Conservation (phyloP, 2,329 filamentous ascomycete species). For the Juglanconis juglandina region DNA sequence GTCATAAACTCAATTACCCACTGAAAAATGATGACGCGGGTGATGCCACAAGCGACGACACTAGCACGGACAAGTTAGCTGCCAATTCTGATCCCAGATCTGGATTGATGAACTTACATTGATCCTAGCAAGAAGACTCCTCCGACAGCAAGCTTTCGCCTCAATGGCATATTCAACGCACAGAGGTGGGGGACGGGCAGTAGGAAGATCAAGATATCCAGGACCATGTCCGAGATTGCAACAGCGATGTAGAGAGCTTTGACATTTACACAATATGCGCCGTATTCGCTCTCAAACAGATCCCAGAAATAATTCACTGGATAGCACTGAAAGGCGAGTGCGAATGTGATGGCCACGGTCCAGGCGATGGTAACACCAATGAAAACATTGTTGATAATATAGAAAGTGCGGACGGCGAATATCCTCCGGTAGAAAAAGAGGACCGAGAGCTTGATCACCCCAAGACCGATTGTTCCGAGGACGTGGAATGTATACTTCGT, state of each 20-base stretch:
- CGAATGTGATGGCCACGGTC: not conserved
- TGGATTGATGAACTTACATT: not conserved
- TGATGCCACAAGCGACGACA: not conserved
- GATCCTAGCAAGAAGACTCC: slow-evolving; percentile 7
- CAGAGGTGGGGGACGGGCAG: slow-evolving; percentile 4
- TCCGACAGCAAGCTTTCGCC: slow-evolving; percentile 3
- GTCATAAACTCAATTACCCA: not conserved
- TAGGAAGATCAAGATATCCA: slow-evolving; percentile 8
- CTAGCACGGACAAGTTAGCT: not conserved
- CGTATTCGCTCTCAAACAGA: not conserved
- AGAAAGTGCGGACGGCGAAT: not conserved
- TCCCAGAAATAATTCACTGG: not conserved
- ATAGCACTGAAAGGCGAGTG: not conserved
- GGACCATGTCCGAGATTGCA: slow-evolving; percentile 41
- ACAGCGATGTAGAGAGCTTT: slow-evolving; percentile 39
- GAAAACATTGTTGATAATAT: not conserved
- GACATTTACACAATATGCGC: not conserved
- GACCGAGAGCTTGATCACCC: slow-evolving; percentile 3
- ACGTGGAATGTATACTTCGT: not conserved
- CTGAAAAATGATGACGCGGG: not conserved
- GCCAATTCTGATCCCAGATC: too few species aligned
- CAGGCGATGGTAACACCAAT: not conserved
- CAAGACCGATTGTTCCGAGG: not conserved
- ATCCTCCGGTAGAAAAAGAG: slow-evolving; percentile 5
- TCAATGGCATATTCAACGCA: not conserved